A percentile compares a stretch with the other conserved stretches of the same genome.
Evolutionary conservation across 352 stramenopile species (phyloP).

Genomic region (Phytophthora melonis): DNA sequence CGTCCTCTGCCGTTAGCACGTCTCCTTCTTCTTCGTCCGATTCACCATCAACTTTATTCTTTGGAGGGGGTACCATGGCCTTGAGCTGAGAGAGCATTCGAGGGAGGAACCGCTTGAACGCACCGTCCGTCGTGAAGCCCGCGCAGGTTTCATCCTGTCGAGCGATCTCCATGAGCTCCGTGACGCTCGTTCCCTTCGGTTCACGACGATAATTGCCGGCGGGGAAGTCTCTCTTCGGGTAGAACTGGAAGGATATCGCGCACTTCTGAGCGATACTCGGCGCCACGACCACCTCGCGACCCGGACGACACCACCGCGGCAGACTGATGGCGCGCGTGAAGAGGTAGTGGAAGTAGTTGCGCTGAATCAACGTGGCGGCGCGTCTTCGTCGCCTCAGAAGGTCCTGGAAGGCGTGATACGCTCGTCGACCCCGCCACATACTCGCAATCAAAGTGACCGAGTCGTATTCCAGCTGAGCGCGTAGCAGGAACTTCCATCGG

Average conservation of each 20-base stretch:
- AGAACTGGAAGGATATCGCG: constrained; percentile 83
- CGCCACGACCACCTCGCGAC: constrained; percentile 71
- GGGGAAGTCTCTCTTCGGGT: constrained; percentile 75
- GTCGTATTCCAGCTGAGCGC: constrained; percentile 57
- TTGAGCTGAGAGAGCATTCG: constrained; percentile 79
- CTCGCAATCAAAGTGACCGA: constrained; percentile 52
- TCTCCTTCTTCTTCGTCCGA: constrained; percentile 7
- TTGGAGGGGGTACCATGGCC: constrained; percentile 42
- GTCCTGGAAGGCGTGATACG: constrained; percentile 40
- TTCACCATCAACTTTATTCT: neutral
- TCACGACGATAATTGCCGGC: constrained; percentile 71
- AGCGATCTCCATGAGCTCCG: constrained; percentile 65
- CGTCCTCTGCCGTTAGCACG: constrained; percentile 43
- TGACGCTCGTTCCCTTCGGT: constrained; percentile 36
- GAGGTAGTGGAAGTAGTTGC: constrained; percentile 79
- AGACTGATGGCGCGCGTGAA: constrained; percentile 65
- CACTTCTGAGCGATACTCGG: constrained; percentile 69
- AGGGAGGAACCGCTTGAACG: constrained; percentile 81
- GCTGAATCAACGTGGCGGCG: constrained; percentile 68
- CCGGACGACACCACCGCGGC: constrained; percentile 68
- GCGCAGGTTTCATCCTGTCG: constrained; percentile 77
- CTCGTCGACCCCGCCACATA: constrained; percentile 44
- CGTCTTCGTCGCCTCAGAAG: constrained; percentile 40
- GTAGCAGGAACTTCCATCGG: constrained; percentile 60
- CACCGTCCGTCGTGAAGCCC: constrained; percentile 74